These are phyloP conservation scores for Olyra latifolia DNA, from an alignment of 176 grass and related monocot genomes.

Conservation along the genomic window DNA sequence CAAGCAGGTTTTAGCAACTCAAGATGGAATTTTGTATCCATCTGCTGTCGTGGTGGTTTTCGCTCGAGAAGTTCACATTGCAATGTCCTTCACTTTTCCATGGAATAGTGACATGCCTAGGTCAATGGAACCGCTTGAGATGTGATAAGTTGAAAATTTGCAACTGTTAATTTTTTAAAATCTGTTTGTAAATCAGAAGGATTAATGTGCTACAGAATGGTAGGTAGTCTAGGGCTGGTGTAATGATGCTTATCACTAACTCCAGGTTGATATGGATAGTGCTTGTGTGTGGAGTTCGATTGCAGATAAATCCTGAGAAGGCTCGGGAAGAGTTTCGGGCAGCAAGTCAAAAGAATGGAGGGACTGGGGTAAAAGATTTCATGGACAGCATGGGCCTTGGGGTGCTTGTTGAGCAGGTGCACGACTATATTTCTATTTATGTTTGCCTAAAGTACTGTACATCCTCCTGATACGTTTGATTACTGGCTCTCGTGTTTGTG, in stretches of 20 bases:
- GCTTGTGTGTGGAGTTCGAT: slow-evolving; percentile 13
- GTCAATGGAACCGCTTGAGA: neutral
- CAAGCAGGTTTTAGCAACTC: neutral
- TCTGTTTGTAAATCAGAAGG: neutral
- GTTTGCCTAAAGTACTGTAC: neutral
- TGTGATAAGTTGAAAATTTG: neutral
- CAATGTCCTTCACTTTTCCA: neutral
- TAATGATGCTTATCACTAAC: neutral
- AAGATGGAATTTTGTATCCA: neutral
- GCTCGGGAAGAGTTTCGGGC: slow-evolving; percentile 82
- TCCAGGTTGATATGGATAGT: neutral
- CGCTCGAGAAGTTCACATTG: neutral
- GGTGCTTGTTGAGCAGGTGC: slow-evolving; percentile 81
- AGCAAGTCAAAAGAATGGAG: slow-evolving; percentile 74
- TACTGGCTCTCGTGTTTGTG: neutral
- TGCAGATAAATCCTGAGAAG: slow-evolving; percentile 95
- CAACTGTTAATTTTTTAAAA: neutral
- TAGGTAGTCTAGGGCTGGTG: neutral
- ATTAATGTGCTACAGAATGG: neutral
- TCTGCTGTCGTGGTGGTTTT: neutral
- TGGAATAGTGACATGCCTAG: neutral
- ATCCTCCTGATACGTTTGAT: neutral
- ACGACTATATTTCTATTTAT: slow-evolving; percentile 10
- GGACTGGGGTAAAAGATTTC: slow-evolving; percentile 87
- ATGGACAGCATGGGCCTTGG: slow-evolving; percentile 98